Evolutionary conservation across 345 rosid species (phyloP).

Genomic region (Salix exigua): DNA sequence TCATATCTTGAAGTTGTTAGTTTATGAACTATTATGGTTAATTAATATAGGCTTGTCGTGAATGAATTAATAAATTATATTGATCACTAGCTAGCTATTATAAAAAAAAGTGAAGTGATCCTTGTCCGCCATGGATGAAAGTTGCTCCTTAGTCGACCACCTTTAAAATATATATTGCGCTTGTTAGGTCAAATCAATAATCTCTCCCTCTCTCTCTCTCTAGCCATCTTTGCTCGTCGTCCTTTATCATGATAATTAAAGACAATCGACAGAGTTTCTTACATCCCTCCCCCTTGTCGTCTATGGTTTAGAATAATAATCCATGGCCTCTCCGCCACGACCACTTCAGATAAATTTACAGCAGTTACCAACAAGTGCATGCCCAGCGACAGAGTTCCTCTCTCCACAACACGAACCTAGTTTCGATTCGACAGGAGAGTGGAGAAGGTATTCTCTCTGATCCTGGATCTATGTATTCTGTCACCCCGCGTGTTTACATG

Average conservation of each 20-base stretch:
- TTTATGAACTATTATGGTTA: too few species aligned
- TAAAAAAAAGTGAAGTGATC: not conserved
- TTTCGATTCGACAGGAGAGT: too few species aligned
- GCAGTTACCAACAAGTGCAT: too few species aligned
- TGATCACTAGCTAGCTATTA: too few species aligned
- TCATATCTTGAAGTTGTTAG: too few species aligned
- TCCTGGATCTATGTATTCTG: too few species aligned
- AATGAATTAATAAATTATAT: too few species aligned
- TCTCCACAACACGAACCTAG: too few species aligned
- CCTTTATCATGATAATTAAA: not conserved
- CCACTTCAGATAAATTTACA: not conserved
- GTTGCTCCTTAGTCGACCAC: not conserved
- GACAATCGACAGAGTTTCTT: not conserved
- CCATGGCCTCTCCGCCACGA: not conserved
- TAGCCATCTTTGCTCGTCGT: not conserved
- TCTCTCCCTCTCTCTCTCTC: not conserved
- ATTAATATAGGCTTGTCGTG: too few species aligned
- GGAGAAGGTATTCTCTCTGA: too few species aligned
- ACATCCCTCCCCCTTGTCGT: not conserved
- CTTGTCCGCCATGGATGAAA: not conserved
- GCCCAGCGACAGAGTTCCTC: too few species aligned
- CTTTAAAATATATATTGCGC: not conserved
- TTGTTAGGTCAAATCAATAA: not conserved
- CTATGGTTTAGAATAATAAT: not conserved
- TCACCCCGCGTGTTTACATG: too few species aligned